A percentile compares a stretch with the other conserved stretches of the same genome.
phyloP scores from a whole-genome alignment of 2,329 filamentous ascomycete species.

The Malbranchea cinnamomea region DNA sequence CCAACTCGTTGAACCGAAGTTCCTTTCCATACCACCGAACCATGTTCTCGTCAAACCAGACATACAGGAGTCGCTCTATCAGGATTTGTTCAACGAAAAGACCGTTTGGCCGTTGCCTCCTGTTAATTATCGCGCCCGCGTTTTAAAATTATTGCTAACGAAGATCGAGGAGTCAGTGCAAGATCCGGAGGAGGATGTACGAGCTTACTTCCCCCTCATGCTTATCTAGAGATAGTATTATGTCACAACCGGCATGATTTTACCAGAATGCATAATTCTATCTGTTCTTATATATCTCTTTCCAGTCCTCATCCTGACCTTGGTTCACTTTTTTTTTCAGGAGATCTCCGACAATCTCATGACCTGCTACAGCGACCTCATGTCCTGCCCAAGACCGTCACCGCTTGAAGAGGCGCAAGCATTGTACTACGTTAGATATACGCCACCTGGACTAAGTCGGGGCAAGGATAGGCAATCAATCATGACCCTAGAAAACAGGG shows the following conservation, averaged over 20 bases:
- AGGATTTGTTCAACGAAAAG: constrained; percentile 48
- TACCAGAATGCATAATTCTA: neutral
- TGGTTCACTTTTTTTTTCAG: constrained; percentile 35
- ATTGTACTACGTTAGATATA: constrained; percentile 63
- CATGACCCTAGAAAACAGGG: constrained; percentile 39
- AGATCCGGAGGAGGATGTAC: constrained; percentile 78
- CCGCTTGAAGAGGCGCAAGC: constrained; percentile 52
- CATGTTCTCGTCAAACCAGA: constrained; percentile 42
- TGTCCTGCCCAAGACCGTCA: constrained; percentile 48
- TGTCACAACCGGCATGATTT: constrained; percentile 8
- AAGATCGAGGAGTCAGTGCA: constrained; percentile 59
- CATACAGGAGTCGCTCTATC: constrained; percentile 53
- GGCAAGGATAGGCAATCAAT: constrained; percentile 12
- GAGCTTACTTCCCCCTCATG: constrained; percentile 11
- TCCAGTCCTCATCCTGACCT: constrained; percentile 10
- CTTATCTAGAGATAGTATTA: no score
- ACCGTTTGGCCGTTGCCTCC: constrained; percentile 46
- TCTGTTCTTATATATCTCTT: constrained; percentile 4
- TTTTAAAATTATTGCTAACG: constrained; percentile 57
- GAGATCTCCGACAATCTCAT: constrained; percentile 73
- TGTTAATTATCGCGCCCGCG: constrained; percentile 51
- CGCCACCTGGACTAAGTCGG: constrained; percentile 17
- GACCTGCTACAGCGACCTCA: constrained; percentile 48
- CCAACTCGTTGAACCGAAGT: constrained; percentile 50
- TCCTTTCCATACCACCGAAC: constrained; percentile 48